Evolutionary conservation across 192 early-diverging fungal genomes (phyloP), one percentile per base, ranked within the genome.

Genomic region (Coemansia sp.): DNA sequence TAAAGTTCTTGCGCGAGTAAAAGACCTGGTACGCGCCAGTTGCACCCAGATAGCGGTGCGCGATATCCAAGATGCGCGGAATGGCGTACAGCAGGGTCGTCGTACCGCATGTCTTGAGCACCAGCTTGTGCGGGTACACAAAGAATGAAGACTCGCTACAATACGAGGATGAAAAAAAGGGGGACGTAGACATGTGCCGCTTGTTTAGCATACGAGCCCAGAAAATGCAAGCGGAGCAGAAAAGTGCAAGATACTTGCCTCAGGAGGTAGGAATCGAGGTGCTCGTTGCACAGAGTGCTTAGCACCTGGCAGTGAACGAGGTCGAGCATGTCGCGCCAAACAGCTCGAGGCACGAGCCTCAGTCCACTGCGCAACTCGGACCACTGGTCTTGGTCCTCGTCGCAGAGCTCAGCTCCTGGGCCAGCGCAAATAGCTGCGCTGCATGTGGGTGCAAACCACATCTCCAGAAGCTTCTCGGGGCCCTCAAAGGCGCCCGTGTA

Each of bases 91-190:
- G 76, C 26, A 99, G 82, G 9, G 94, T 96, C 18, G 96, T 99
- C 10, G 96, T 97, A 18, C 96, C 96, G 79, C 96, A 99, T 11
- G 96, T 99, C 85, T 99, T 99, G 62, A 99, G 83, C 50, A 99
- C 92, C 34, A 99, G 64, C 65, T 94, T 92, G 85, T 97, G 90
- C n/a, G 90, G 87, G 73, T 95, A 97, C 16, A 99, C 93, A 80
- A 99, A 99, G 88, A 99, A 92, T 46, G 94, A 95, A 14, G 94
- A 95, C 84, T 99, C 96, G 80, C 93, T 69, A 69, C 66, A 55
- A 10, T 38, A 35, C 86, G 61, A n/a, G n/a, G n/a, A n/a, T n/a
- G n/a, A 20, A 73, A 48, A 33, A 38, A 40, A n/a, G 39, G 59
- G 60, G 31, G 21, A 40, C 20, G 43, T 2, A 50, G 21, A 11